phyloP scores from a whole-genome alignment of 1,284 basidiomycete species.

The Austroboletus novae-zelandiae region DNA sequence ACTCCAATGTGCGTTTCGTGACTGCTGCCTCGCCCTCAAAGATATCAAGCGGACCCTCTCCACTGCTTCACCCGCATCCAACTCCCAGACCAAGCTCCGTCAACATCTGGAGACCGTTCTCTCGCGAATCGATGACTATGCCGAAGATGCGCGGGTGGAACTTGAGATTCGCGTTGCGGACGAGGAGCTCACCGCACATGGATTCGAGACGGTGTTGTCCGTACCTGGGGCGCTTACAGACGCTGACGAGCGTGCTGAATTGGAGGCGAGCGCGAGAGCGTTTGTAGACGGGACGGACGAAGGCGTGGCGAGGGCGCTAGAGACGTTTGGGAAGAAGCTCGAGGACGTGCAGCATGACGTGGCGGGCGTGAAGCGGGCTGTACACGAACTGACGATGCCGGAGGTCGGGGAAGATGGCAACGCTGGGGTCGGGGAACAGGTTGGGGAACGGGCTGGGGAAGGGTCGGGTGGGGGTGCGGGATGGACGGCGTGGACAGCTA shows the following conservation, averaged over 20 bases:
- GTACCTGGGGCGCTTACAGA: constrained; percentile 49
- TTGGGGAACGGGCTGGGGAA: constrained; percentile 18
- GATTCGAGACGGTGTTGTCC: constrained; percentile 70
- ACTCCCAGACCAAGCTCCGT: constrained; percentile 13
- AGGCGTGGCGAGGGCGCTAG: constrained; percentile 46
- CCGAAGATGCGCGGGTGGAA: constrained; percentile 83
- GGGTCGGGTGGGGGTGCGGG: constrained; percentile 26
- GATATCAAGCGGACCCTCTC: constrained; percentile 47
- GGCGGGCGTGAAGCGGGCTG: constrained; percentile 56
- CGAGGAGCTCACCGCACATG: constrained; percentile 66
- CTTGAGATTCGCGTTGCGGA: constrained; percentile 82
- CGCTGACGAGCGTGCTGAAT: constrained; percentile 36
- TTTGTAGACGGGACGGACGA: constrained; percentile 61
- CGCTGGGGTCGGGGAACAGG: not conserved
- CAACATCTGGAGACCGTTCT: constrained; percentile 52
- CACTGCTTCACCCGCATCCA: constrained; percentile 11
- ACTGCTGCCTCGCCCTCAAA: constrained; percentile 65
- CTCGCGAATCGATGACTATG: constrained; percentile 72
- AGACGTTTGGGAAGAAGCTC: constrained; percentile 58
- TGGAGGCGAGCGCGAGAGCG: constrained; percentile 52
- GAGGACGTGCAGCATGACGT: constrained; percentile 82
- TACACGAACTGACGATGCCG: constrained; percentile 43
- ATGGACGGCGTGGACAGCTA: constrained; percentile 60
- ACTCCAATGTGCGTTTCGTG: constrained; percentile 62
- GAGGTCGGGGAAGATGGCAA: constrained; percentile 2